Percentiles rank a stretch among this genome's conserved stretches.
Evolutionary conservation across 1,284 basidiomycete genomes (phyloP).

Genomic region (Tremellales sp.): DNA sequence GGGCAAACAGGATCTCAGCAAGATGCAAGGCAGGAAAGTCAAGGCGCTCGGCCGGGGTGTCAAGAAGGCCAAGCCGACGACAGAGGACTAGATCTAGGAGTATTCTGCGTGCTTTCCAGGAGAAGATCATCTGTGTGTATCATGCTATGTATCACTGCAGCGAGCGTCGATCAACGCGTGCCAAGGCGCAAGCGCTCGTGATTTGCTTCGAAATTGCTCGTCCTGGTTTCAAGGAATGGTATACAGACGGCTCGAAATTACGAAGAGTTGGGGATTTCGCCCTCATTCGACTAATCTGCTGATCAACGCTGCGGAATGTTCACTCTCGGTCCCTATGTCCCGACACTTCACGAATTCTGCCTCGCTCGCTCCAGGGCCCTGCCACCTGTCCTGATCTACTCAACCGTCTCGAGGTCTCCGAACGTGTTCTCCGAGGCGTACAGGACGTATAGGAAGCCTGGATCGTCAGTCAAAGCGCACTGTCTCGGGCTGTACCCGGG

Average conservation of each 20-base stretch:
- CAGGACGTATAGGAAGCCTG: conserved; percentile 84
- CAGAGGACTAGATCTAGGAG: background rate
- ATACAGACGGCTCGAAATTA: no score
- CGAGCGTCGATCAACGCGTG: no score
- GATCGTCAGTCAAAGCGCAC: conserved; percentile 9
- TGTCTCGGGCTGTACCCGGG: background rate
- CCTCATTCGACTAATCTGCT: conserved; percentile 4
- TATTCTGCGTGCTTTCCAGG: no score
- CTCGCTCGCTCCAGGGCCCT: background rate
- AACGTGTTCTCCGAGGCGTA: conserved; percentile 98
- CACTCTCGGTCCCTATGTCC: background rate
- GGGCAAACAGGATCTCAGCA: conserved; percentile 79
- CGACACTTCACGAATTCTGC: background rate
- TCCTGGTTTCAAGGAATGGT: no score
- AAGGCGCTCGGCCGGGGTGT: conserved; percentile 43
- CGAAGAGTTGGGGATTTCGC: no score
- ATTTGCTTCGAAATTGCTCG: no score
- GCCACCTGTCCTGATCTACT: background rate
- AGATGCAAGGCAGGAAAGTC: conserved; percentile 62
- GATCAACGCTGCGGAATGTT: background rate
- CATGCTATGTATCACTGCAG: no score
- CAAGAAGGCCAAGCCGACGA: conserved; percentile 19
- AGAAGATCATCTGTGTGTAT: no score
- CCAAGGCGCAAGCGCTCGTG: no score
- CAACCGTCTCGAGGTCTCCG: conserved; percentile 50